Percentiles rank a stretch among this genome's conserved stretches.
Evolutionary conservation across 108 stramenopile genomes (phyloP).

Genomic region (Skeletonema tropicum): DNA sequence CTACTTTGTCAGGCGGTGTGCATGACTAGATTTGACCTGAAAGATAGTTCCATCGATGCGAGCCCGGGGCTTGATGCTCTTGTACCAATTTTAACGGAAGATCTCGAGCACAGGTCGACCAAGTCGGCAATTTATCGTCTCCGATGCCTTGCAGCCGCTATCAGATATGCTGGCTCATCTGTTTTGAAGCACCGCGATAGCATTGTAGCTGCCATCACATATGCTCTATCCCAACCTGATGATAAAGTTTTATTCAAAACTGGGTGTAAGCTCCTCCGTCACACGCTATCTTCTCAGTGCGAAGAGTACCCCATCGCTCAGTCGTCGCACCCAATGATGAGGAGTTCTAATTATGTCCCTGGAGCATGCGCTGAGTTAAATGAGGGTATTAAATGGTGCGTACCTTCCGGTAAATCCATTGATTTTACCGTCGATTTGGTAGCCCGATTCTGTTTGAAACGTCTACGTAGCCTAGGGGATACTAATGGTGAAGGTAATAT

Average conservation of each 20-base stretch:
- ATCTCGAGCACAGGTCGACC: constrained; percentile 70
- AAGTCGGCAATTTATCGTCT: constrained; percentile 80
- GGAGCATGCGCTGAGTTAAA: constrained; percentile 55
- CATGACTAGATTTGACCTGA: constrained; percentile 53
- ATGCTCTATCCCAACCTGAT: constrained; percentile 68
- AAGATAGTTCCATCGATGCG: constrained; percentile 13
- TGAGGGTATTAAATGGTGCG: constrained; percentile 72
- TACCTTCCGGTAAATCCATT: constrained; percentile 72
- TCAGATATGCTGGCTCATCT: constrained; percentile 65
- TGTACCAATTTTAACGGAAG: constrained; percentile 66
- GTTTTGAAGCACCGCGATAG: constrained; percentile 60
- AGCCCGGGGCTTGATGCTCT: constrained; percentile 82
- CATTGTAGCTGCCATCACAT: constrained; percentile 60
- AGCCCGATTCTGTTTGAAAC: constrained; percentile 26
- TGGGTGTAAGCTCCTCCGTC: constrained; percentile 87
- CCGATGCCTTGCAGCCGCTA: constrained; percentile 81
- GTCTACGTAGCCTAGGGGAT: constrained; percentile 29
- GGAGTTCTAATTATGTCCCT: constrained; percentile 9
- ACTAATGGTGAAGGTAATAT: constrained; percentile 22
- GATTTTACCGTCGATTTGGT: constrained; percentile 67
- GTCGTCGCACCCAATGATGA: constrained; percentile 42
- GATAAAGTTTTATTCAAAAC: constrained; percentile 80
- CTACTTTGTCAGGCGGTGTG: constrained; percentile 77
- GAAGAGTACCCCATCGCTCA: constrained; percentile 73
- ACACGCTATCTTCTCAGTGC: constrained; percentile 77